phyloP scores from a whole-genome alignment of 78 protist genomes.

The Diacronema lutheri region DNA sequence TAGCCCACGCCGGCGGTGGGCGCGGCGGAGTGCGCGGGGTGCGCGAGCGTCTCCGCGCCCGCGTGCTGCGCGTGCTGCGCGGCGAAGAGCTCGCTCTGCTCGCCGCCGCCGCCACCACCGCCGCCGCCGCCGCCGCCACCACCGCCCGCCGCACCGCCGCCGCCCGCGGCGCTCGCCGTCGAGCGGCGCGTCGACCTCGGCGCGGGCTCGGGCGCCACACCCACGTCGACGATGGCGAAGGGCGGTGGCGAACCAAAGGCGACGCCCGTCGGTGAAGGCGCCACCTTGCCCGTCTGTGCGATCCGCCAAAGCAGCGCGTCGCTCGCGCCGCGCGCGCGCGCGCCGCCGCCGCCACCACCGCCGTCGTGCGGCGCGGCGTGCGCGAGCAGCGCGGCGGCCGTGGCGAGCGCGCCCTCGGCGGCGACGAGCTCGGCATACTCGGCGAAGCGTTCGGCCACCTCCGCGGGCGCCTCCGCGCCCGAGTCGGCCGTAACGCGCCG shows the following conservation, averaged over 20 bases:
- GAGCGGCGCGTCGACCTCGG: not conserved
- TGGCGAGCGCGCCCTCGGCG: conserved; percentile 53
- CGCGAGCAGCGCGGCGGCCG: conserved; percentile 44
- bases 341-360: not conserved
- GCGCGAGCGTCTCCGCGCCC: not conserved
- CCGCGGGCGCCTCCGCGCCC: not conserved
- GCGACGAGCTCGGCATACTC: conserved; percentile 42
- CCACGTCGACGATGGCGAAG: not conserved
- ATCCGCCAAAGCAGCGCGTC: not conserved
- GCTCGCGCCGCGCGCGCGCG: not conserved
- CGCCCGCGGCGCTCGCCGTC: not conserved
- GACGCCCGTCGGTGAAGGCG: not conserved
- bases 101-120: not conserved
- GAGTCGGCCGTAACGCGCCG: not conserved
- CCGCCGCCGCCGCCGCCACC: not conserved
- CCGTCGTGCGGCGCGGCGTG: no score
- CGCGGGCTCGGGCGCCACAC: no score
- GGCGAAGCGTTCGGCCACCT: conserved; percentile 5
- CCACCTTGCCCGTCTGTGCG: not conserved
- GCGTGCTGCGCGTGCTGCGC: conserved; percentile 9
- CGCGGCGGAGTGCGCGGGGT: no score
- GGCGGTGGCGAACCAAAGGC: not conserved
- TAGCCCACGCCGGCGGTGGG: no score
- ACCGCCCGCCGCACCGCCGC: not conserved
- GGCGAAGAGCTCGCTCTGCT: not conserved